phyloP scores from a whole-genome alignment of 2,329 filamentous ascomycete genomes.

The Xylariaceae sp. region DNA sequence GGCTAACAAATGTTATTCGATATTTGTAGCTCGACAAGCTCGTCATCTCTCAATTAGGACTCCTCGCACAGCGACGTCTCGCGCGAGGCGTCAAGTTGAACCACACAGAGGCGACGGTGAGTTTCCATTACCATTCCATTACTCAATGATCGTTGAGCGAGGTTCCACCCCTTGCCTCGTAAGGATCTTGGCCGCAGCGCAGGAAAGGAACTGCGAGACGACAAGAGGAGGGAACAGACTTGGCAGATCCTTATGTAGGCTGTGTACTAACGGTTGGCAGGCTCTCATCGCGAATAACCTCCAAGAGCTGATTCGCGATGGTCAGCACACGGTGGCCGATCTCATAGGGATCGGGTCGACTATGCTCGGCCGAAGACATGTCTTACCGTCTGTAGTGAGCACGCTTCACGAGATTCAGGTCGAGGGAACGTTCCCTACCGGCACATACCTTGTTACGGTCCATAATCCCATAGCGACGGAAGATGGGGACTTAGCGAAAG shows the following conservation, averaged over 20 bases:
- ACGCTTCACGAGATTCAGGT: conserved; percentile 85
- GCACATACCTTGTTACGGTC: conserved; percentile 92
- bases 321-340: conserved; percentile 84
- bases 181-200: neutral
- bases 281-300: conserved; percentile 83
- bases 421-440: conserved; percentile 87
- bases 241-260: neutral
- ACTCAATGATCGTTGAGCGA: neutral
- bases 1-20: conserved; percentile 10
- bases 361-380: conserved; percentile 91
- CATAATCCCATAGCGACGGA: conserved; percentile 85
- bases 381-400: conserved; percentile 75
- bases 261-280: conserved; percentile 35
- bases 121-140: conserved; percentile 20
- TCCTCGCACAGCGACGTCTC: conserved; percentile 82
- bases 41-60: conserved; percentile 82
- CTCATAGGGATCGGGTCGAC: conserved; percentile 89
- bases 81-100: conserved; percentile 87
- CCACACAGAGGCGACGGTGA: conserved; percentile 80
- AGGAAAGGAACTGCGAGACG: too few relatives aligned
- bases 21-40: conserved; percentile 83
- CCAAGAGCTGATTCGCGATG: conserved; percentile 97
- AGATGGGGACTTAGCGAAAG: conserved; percentile 81
- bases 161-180: neutral
- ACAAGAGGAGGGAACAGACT: too few relatives aligned